Evolutionary conservation across 768 basidiomycete species (phyloP), one percentile per base, ranked within the genome.

Genomic region (Suillus tomentosus): DNA sequence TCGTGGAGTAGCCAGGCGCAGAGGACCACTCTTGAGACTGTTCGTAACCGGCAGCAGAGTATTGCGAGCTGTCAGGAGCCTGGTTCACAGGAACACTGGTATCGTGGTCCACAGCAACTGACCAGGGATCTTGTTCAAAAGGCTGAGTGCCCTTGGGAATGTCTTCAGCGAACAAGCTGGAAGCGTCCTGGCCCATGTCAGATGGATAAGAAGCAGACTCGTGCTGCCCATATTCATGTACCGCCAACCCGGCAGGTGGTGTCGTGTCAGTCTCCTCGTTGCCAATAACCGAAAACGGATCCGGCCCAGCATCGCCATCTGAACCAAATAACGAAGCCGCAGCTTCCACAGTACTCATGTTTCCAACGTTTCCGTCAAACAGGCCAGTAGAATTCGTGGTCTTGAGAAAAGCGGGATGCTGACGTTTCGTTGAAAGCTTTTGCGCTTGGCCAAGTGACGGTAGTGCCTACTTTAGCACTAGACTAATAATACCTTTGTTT

Each of bases 291-390:
- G 88, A 84, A 78, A 90, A 90, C 60, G 85, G 84, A 77, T 91
- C 89, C 39, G 83, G 79, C 19, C 78, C 78, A 59, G 85, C 71
- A 71, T 91, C 89, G 43, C 67, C 68, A 39, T 85, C 84, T 60
- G 84, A 77, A 66, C 87, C 90, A 80, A 94, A 94, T 54, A 94
- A 88, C 63, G 90, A 87, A 60, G 91, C 89, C 42, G 92, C 92
- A 68, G 90, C 87, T 80, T 92, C 90, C 63, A 89, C 85, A 68
- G 81, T 80, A 73, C 79, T 84, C 88, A 90, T 89, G 71, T 71
- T 69, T 75, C 67, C 73, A 77, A 68, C 75, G 74, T 77, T 74
- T 71, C 61, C 53, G 57, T 54, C 43, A 59, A 67, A 62, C 54
- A 54, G 65, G 50, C 62, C 36, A 68, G 54, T 68, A 27, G 42